A percentile compares a stretch with the other conserved stretches of the same genome.
Evolutionary conservation across 192 early-diverging fungal genomes (phyloP).

Genomic region (Podila verticillata): DNA sequence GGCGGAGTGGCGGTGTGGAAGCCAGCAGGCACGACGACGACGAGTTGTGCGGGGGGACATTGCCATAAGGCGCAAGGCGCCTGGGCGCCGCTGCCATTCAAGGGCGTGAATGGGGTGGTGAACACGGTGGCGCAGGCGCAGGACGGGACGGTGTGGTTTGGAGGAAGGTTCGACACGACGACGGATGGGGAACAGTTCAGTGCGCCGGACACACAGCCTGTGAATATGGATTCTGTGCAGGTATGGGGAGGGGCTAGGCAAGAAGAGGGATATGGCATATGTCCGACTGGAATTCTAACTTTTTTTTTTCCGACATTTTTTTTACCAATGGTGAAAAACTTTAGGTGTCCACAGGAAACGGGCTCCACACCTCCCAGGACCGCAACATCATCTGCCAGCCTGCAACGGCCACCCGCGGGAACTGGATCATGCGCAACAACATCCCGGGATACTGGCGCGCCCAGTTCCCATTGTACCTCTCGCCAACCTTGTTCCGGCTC

Average conservation of each 20-base stretch:
- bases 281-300: too few relatives aligned
- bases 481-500: constrained; percentile 72
- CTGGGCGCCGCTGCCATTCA: constrained; percentile 72
- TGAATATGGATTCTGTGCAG: constrained; percentile 35
- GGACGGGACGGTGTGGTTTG: constrained; percentile 68
- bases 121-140: constrained; percentile 61
- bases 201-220: constrained; percentile 42
- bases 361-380: constrained; percentile 12
- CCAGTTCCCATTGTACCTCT: constrained; percentile 62
- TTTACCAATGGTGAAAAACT: too few relatives aligned
- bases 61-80: constrained; percentile 13
- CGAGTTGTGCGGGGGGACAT: not conserved
- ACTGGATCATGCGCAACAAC: constrained; percentile 77
- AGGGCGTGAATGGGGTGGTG: constrained; percentile 75
- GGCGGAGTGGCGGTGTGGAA: constrained; percentile 47
- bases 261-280: too few relatives aligned
- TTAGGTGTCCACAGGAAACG: constrained; percentile 33
- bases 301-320: too few relatives aligned
- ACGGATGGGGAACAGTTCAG: constrained; percentile 61
- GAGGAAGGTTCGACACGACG: constrained; percentile 74
- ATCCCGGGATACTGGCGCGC: constrained; percentile 76
- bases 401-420: constrained; percentile 33
- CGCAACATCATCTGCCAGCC: constrained; percentile 59
- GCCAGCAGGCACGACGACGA: not conserved
- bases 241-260: too few relatives aligned